Percentiles rank a stretch among this genome's conserved stretches.
Conservation (phyloP, 495 filamentous ascomycete genomes). For the Aspergillus wentii region DNA sequence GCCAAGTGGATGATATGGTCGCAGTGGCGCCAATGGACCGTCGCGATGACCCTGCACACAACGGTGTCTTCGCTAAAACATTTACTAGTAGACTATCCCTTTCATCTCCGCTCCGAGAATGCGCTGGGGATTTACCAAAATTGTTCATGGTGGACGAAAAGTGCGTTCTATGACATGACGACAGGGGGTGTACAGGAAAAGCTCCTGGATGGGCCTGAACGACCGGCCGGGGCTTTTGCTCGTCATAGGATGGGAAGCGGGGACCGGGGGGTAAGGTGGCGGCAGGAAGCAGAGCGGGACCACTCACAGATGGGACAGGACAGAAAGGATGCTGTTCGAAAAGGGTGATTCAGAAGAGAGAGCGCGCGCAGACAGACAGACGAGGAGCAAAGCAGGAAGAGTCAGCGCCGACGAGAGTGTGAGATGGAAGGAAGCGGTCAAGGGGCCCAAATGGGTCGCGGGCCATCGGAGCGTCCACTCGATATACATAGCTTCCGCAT, state of each 20-base stretch:
- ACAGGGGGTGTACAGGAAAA: not conserved
- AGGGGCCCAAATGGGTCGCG: slow-evolving; percentile 6
- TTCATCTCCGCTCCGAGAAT: slow-evolving; percentile 19
- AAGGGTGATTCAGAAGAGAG: not conserved
- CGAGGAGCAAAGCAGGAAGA: slow-evolving; percentile 3
- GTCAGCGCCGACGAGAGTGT: not conserved
- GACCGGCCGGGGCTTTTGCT: too few species aligned
- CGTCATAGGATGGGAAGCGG: too few species aligned
- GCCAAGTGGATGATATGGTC: slow-evolving; percentile 16
- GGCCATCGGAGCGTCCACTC: slow-evolving; percentile 4
- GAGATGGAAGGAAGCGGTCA: slow-evolving; percentile 20
- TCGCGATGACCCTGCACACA: slow-evolving; percentile 5
- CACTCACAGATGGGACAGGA: not conserved
- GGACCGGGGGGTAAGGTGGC: too few species aligned
- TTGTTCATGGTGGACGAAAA: slow-evolving; percentile 10
- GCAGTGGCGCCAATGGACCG: slow-evolving; percentile 12
- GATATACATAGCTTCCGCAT: slow-evolving; percentile 11
- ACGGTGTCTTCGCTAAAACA: slow-evolving; percentile 16
- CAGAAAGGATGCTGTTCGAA: not conserved
- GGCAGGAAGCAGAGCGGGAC: not conserved
- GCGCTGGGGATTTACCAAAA: slow-evolving; percentile 15
- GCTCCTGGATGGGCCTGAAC: not conserved
- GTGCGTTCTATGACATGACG: not conserved
- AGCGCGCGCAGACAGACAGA: slow-evolving; percentile 1
- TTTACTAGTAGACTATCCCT: slow-evolving; percentile 16